phyloP scores from a whole-genome alignment of 139 green algal species.

The Micractinium conductrix region DNA sequence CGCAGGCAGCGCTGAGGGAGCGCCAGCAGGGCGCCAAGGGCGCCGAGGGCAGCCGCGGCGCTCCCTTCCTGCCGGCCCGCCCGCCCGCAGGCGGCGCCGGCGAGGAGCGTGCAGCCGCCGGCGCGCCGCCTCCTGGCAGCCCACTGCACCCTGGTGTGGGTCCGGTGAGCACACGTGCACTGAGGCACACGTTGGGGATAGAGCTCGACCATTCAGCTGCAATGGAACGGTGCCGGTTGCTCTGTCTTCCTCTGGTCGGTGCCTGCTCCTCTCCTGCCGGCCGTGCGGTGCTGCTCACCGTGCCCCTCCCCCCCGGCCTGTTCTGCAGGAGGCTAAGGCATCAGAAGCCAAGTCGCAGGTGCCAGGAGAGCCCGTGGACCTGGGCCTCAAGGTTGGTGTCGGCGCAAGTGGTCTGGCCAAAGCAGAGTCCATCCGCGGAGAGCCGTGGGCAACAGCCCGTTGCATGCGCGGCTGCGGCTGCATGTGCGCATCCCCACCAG shows the following conservation, averaged over 20 bases:
- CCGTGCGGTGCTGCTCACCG: background rate
- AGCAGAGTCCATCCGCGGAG: too few relatives aligned
- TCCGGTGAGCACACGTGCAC: background rate
- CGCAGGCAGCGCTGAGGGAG: background rate
- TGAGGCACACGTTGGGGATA: too few relatives aligned
- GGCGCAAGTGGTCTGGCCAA: too few relatives aligned
- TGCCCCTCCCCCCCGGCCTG: background rate
- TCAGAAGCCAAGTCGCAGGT: slow-evolving; percentile 27
- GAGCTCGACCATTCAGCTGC: background rate
- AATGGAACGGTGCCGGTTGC: background rate
- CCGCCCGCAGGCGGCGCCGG: background rate
- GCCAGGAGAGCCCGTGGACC: background rate
- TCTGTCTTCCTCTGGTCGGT: background rate
- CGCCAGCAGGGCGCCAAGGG: too few relatives aligned
- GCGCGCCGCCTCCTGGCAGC: background rate
- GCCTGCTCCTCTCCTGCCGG: background rate
- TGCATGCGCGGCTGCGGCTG: too few relatives aligned
- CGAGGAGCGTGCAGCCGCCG: background rate
- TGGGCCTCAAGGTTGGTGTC: background rate
- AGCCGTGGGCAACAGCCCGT: too few relatives aligned
- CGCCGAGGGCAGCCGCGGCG: background rate
- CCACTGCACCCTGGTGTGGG: slow-evolving; percentile 6
- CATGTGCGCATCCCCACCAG: too few relatives aligned
- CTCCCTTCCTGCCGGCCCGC: too few relatives aligned
- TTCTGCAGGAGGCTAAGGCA: background rate